A percentile compares a stretch with the other conserved stretches of the same genome.
Evolutionary conservation across 2,329 filamentous ascomycete genomes (phyloP).

Genomic region (Periconia sp.): DNA sequence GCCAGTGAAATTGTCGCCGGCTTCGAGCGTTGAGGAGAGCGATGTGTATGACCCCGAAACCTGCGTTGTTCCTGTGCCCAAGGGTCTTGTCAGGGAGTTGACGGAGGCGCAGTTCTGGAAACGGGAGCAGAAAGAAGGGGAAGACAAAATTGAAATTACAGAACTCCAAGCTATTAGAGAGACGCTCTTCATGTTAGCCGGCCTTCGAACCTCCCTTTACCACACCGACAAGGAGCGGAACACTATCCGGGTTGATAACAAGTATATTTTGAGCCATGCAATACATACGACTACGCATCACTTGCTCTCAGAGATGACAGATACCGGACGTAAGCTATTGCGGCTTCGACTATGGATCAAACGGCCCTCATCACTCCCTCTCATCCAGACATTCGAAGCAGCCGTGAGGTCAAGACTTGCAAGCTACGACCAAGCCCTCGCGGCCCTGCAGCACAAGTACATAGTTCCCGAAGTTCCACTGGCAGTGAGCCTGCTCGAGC

Average conservation of each 20-base stretch:
- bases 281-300: conserved; percentile 40
- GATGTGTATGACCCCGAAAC: conserved; percentile 42
- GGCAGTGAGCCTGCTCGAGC: conserved; percentile 69
- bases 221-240: conserved; percentile 35
- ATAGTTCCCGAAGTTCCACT: conserved; percentile 60
- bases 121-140: conserved; percentile 11
- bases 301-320: conserved; percentile 53
- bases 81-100: conserved; percentile 44
- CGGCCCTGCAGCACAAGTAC: conserved; percentile 65
- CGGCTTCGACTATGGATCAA: conserved; percentile 57
- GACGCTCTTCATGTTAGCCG: conserved; percentile 82
- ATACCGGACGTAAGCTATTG: conserved; percentile 56
- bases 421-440: conserved; percentile 65
- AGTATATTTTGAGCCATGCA: conserved; percentile 48
- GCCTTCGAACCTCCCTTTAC: conserved; percentile 77
- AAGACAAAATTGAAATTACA: conserved; percentile 54
- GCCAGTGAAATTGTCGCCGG: conserved; percentile 30
- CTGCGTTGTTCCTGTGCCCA: conserved; percentile 37
- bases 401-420: conserved; percentile 64
- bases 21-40: conserved; percentile 47
- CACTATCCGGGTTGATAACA: conserved; percentile 41
- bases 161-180: conserved; percentile 80
- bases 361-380: conserved; percentile 38
- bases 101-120: conserved; percentile 58
- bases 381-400: conserved; percentile 73